phyloP scores from a whole-genome alignment of 106 monocot species.

The Narthecium ossifragum region DNA sequence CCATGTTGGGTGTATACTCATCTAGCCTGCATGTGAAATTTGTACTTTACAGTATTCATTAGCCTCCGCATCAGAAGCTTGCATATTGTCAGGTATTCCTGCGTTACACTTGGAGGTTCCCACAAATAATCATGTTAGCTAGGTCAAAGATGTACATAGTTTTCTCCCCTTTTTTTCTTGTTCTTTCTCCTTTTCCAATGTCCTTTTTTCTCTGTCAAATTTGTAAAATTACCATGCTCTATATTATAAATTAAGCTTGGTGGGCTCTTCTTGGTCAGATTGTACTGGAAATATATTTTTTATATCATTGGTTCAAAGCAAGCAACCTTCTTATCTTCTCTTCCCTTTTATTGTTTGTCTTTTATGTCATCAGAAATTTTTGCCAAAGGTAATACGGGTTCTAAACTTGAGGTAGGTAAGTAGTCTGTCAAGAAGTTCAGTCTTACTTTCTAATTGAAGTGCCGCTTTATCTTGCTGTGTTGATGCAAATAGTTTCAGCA shows the following conservation, averaged over 20 bases:
- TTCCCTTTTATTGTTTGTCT: too few species aligned
- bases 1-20: constrained; percentile 6
- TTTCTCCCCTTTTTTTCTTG: constrained; percentile 22
- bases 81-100: constrained; percentile 2
- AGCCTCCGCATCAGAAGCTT: constrained; percentile 55
- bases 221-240: constrained; percentile 20
- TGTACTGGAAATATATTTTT: too few species aligned
- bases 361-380: too few species aligned
- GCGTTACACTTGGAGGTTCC: constrained; percentile 40
- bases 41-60: constrained; percentile 82
- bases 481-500: too few species aligned
- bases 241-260: constrained; percentile 10
- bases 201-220: constrained; percentile 18
- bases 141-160: constrained; percentile 78
- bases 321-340: too few species aligned
- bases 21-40: constrained; percentile 31
- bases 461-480: too few species aligned
- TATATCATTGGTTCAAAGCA: too few species aligned
- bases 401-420: too few species aligned
- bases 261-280: not conserved
- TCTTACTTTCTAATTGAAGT: too few species aligned
- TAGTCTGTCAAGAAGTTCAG: too few species aligned
- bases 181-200: constrained; percentile 11
- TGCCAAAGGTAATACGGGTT: too few species aligned
- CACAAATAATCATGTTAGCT: constrained; percentile 51